Percentiles rank a stretch among this genome's conserved stretches.
Evolutionary conservation across 768 basidiomycete species (phyloP).

Genomic region (Hortiboletus flavorubellus): DNA sequence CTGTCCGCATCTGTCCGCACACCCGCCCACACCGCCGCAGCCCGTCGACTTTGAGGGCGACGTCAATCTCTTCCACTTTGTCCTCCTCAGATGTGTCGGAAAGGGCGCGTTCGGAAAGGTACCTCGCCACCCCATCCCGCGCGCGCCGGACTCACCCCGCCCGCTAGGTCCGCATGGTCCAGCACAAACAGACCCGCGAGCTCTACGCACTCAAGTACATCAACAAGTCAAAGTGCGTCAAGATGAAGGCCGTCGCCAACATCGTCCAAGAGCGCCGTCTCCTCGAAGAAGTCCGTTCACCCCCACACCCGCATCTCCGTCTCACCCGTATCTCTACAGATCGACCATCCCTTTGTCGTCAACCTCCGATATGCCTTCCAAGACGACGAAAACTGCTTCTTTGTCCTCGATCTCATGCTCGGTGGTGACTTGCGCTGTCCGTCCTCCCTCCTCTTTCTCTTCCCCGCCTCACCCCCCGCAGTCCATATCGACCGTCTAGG

Average conservation of each 20-base stretch:
- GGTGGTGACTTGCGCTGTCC: constrained; percentile 91
- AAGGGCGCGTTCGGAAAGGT: constrained; percentile 99
- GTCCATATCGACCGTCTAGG: constrained; percentile 88
- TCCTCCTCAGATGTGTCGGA: constrained; percentile 92
- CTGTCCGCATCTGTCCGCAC: neutral
- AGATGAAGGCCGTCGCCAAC: constrained; percentile 98
- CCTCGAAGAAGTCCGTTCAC: constrained; percentile 80
- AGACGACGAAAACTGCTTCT: constrained; percentile 98
- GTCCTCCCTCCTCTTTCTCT: constrained; percentile 22
- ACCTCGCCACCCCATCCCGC: neutral
- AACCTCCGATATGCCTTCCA: constrained; percentile 96
- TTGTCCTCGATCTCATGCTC: constrained; percentile 95
- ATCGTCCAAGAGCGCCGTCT: constrained; percentile 94
- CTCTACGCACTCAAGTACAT: constrained; percentile 99
- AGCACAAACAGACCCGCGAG: constrained; percentile 97
- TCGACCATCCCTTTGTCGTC: constrained; percentile 94
- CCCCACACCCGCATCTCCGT: neutral
- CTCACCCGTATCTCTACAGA: constrained; percentile 41
- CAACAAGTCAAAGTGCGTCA: constrained; percentile 96
- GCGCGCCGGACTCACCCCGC: constrained; percentile 3
- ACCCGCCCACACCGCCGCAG: constrained; percentile 37
- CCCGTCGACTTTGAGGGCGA: constrained; percentile 95
- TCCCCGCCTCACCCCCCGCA: constrained; percentile 29
- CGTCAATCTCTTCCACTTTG: constrained; percentile 95
- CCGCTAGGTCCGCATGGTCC: constrained; percentile 91